Percentiles rank a stretch among this genome's conserved stretches.
phyloP scores from a whole-genome alignment of 164 flowering plant genomes.

The Berberis vulgaris region DNA sequence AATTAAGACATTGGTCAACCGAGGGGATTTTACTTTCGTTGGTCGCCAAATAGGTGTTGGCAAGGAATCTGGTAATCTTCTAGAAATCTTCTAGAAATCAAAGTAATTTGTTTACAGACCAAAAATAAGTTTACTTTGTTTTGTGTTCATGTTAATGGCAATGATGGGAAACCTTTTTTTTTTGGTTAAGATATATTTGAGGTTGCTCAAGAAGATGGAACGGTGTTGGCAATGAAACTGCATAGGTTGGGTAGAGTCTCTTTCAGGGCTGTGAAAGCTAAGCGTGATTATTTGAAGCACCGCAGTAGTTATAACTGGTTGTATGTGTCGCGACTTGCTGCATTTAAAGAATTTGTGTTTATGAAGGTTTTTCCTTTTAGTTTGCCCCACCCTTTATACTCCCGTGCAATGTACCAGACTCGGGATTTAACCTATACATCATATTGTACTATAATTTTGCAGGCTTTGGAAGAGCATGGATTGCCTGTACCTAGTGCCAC shows the following conservation, averaged over 20 bases:
- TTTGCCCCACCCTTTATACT: not conserved
- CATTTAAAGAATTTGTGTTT: conserved; percentile 87
- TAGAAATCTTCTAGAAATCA: conserved; percentile 9
- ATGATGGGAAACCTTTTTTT: not conserved
- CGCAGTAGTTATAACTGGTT: conserved; percentile 86
- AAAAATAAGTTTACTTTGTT: too few relatives aligned
- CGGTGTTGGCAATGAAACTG: conserved; percentile 80
- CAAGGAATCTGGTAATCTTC: conserved; percentile 77
- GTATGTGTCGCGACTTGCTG: conserved; percentile 91
- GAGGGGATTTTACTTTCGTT: conserved; percentile 68
- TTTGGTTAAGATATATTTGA: conserved; percentile 70
- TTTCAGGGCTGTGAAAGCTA: conserved; percentile 91
- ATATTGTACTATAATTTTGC: not conserved
- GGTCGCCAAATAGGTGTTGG: conserved; percentile 95
- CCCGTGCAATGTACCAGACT: not conserved
- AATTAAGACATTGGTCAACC: conserved; percentile 80
- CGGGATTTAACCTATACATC: too few relatives aligned
- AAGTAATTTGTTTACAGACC: not conserved
- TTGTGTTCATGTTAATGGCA: too few relatives aligned
- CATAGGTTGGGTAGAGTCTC: conserved; percentile 88
- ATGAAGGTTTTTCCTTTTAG: conserved; percentile 59
- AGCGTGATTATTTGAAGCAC: conserved; percentile 91
- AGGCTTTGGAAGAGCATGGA: conserved; percentile 83
- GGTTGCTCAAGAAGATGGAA: conserved; percentile 89
- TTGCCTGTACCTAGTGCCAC: conserved; percentile 92